phyloP scores from a whole-genome alignment of 306 rosid genomes.

The Ormosia emarginata region DNA sequence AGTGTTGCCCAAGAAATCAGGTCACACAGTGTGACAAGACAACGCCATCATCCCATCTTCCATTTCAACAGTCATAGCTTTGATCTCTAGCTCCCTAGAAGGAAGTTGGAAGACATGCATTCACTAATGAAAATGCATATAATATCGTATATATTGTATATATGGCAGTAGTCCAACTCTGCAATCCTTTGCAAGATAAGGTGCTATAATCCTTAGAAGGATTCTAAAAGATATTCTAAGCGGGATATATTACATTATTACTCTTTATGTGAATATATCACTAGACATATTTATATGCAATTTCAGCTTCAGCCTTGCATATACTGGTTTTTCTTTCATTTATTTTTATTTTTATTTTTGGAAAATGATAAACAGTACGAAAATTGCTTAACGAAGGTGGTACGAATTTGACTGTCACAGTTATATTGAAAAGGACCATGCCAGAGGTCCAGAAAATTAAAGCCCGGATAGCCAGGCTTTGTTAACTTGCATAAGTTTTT shows the following conservation, averaged over 20 bases:
- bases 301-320: background rate
- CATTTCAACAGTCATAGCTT: slow-evolving; percentile 93
- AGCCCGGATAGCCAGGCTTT: too few relatives aligned
- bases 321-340: background rate
- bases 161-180: background rate
- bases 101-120: background rate
- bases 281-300: background rate
- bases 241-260: background rate
- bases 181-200: background rate
- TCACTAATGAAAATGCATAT: background rate
- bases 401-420: too few relatives aligned
- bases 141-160: background rate
- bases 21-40: slow-evolving; percentile 53
- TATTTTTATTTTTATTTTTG: background rate
- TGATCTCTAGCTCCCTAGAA: slow-evolving; percentile 50
- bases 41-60: slow-evolving; percentile 59
- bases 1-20: slow-evolving; percentile 86
- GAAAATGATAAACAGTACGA: too few relatives aligned
- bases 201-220: background rate
- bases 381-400: too few relatives aligned
- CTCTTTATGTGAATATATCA: slow-evolving; percentile 3
- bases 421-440: too few relatives aligned
- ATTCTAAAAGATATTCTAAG: background rate
- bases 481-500: too few relatives aligned
- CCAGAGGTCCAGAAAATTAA: too few relatives aligned